Conservation (phyloP, 148 eudicot genomes). For the Nepenthes mirabilis region DNA sequence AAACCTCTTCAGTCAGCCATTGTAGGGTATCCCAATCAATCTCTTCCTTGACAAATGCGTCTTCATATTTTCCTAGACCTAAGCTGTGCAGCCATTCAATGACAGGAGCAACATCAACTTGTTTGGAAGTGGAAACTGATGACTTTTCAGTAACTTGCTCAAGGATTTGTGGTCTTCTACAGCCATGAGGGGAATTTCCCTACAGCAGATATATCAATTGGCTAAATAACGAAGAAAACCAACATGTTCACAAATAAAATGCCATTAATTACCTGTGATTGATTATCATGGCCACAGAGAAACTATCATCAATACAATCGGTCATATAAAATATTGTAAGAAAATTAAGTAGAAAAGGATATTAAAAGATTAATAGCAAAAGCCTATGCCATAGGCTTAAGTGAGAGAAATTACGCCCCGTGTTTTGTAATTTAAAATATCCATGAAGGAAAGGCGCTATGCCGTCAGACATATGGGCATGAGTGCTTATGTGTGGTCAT, state of each 20-base stretch:
- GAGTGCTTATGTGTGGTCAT: no score
- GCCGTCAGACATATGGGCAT: no score
- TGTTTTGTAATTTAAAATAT: no score
- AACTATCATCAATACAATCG: no score
- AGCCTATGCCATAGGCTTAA: no score
- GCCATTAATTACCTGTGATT: neutral
- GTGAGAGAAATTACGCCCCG: no score
- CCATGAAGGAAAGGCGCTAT: no score
- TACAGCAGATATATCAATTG: constrained; percentile 14
- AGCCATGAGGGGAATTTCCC: constrained; percentile 21
- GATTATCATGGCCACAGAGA: no score
- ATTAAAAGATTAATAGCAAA: no score
- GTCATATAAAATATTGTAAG: no score
- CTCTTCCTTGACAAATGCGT: constrained; percentile 53
- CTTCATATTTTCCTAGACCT: constrained; percentile 63
- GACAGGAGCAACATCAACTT: constrained; percentile 35
- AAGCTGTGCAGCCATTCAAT: constrained; percentile 51
- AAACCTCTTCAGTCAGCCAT: constrained; percentile 83
- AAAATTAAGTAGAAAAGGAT: no score
- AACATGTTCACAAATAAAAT: neutral
- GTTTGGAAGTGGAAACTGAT: constrained; percentile 17
- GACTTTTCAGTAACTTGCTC: constrained; percentile 35
- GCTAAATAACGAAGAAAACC: neutral
- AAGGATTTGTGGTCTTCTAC: constrained; percentile 14
- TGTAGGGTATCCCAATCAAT: constrained; percentile 79